Conservation (phyloP, 1,284 basidiomycete genomes). For the Heterobasidion occidentale region DNA sequence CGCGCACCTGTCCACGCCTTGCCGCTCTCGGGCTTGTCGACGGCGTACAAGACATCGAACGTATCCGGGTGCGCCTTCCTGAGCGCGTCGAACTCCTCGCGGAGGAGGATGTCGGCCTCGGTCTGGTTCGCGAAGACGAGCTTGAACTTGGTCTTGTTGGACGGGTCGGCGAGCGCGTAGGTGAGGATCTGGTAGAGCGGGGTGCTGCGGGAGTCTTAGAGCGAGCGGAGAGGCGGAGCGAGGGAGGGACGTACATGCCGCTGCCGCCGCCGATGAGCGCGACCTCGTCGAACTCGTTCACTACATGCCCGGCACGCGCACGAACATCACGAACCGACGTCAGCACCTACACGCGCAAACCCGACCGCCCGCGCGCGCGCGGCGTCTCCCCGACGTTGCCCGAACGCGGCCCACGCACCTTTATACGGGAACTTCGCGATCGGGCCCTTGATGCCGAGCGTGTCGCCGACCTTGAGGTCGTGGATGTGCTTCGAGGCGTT, state of each 20-base stretch:
- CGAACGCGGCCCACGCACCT: slow-evolving; percentile 29
- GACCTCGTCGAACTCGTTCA: slow-evolving; percentile 81
- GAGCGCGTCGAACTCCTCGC: slow-evolving; percentile 73
- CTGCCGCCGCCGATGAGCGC: slow-evolving; percentile 87
- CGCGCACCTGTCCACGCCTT: slow-evolving; percentile 31
- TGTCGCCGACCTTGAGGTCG: slow-evolving; percentile 70
- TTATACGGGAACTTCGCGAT: slow-evolving; percentile 80
- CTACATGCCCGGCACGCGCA: slow-evolving; percentile 24
- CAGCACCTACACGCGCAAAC: too few relatives aligned
- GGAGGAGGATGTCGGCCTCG: slow-evolving; percentile 87
- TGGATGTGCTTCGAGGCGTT: slow-evolving; percentile 77
- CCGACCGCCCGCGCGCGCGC: not conserved
- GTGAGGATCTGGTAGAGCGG: slow-evolving; percentile 73
- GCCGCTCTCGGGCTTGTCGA: slow-evolving; percentile 68
- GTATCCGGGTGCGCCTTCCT: slow-evolving; percentile 63
- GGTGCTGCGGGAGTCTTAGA: slow-evolving; percentile 36
- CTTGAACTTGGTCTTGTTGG: slow-evolving; percentile 94
- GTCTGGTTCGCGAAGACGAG: slow-evolving; percentile 87
- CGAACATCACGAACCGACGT: too few relatives aligned
- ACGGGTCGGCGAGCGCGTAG: slow-evolving; percentile 62
- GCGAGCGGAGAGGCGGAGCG: not conserved
- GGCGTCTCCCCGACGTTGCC: slow-evolving; percentile 2
- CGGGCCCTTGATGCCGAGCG: slow-evolving; percentile 86
- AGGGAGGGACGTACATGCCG: slow-evolving; percentile 59
- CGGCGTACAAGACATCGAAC: slow-evolving; percentile 80